Percentiles rank a stretch among this genome's conserved stretches.
These are phyloP conservation scores for Aspergillus niger DNA, from an alignment of 2,329 filamentous ascomycete species.

Conservation along the genomic window DNA sequence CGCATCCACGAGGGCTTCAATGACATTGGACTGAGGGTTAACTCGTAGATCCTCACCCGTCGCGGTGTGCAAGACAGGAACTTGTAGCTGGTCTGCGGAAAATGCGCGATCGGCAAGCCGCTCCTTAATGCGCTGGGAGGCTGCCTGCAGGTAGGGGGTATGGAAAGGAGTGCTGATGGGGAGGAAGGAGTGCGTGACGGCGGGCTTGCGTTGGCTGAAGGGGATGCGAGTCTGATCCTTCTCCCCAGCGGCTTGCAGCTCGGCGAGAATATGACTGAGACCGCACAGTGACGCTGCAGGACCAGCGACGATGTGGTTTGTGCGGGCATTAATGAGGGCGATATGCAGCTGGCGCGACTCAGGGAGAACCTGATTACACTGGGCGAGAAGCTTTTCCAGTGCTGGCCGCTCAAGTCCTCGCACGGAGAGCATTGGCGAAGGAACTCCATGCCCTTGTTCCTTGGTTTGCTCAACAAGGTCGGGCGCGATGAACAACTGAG, in stretches of 20 bases:
- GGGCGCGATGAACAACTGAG: slow-evolving; percentile 11
- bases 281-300: slow-evolving; percentile 13
- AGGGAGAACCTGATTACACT: background rate
- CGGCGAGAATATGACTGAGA: slow-evolving; percentile 12
- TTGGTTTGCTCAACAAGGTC: slow-evolving; percentile 19
- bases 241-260: background rate
- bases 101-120: background rate
- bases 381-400: background rate
- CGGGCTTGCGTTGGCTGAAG: slow-evolving; percentile 34
- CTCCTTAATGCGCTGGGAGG: background rate
- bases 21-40: background rate
- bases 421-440: background rate
- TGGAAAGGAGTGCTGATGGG: slow-evolving; percentile 47
- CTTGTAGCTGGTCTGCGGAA: background rate
- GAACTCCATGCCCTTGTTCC: slow-evolving; percentile 18
- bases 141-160: background rate
- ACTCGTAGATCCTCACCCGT: background rate
- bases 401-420: background rate
- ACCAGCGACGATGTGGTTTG: slow-evolving; percentile 23
- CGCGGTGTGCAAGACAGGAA: background rate
- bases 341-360: background rate
- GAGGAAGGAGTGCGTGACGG: slow-evolving; percentile 33
- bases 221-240: slow-evolving; percentile 22
- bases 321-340: background rate
- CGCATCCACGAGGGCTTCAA: background rate